Evolutionary conservation across 192 early-diverging fungal genomes (phyloP), one percentile per base, ranked within the genome.

Genomic region (Allomyces macrogynus): DNA sequence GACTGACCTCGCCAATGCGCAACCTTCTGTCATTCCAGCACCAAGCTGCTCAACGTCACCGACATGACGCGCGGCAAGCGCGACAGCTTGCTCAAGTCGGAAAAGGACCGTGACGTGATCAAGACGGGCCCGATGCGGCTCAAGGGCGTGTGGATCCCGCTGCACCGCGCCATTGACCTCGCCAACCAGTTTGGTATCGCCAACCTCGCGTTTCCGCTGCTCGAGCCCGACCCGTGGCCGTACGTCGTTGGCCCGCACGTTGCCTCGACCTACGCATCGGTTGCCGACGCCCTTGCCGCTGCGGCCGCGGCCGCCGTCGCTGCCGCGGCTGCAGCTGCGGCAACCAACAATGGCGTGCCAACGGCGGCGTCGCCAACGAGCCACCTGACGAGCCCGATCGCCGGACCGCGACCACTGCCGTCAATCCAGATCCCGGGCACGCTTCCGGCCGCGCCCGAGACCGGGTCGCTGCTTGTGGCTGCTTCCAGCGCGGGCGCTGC

Each of bases 81-180:
- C 44, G 89, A 91, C 66, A 87, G 86, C 1, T 88, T 91, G 63
- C 76, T 91, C 43, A 91, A 91, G 71, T 88, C 89, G 70, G 89
- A 91, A 72, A 88, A 88, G 74, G 89, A 85, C 25, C 78, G 89
- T 61, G 81, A 84, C 10, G 89, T 91, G 8, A 87, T 91, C 64
- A 91, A 91, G 73, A 86, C 87, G 3, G 89, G 89, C 23, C 83
- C 89, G 4, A 89, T 91, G 87, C 85, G 88, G 66, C 73, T 91
- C 32, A 91, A 91, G 71, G 89, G 89, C 32, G 89, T 91, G 64
- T 91, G 89, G 89, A 87, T 87, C 66, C 80, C 83, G 12, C 83
- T 86, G 73, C 73, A 71, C 60, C 78, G 88, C 63, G 80, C 83
- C 23, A 82, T 81, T 61, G 72, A 76, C 70, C 64, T 87, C 64